These are phyloP conservation scores for Graphilbum fragrans DNA, from an alignment of 2,329 filamentous ascomycete species.

Conservation along the genomic window DNA sequence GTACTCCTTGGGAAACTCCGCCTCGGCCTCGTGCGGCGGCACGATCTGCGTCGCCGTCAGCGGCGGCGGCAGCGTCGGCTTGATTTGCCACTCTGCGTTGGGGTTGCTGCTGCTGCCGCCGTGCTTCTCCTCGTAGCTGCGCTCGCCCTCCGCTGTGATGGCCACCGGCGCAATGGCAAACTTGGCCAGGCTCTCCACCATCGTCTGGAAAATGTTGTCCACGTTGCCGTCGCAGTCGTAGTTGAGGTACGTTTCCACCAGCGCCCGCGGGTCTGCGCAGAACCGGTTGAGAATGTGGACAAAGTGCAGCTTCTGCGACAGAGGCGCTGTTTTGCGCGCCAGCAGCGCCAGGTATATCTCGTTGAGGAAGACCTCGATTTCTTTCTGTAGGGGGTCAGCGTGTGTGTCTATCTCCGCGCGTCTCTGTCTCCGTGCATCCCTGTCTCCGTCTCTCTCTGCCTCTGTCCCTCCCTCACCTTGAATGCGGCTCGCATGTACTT, in stretches of 20 bases:
- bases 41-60: constrained; percentile 68
- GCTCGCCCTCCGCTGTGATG: constrained; percentile 66
- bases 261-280: constrained; percentile 70
- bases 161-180: constrained; percentile 70
- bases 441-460: no score
- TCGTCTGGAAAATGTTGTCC: constrained; percentile 92
- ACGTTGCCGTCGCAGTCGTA: constrained; percentile 94
- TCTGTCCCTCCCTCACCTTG: no score
- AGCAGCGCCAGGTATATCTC: constrained; percentile 92
- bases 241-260: constrained; percentile 95
- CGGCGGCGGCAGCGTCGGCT: constrained; percentile 74
- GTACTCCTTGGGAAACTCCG: constrained; percentile 77
- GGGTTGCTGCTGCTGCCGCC: constrained; percentile 23
- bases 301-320: constrained; percentile 87
- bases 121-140: constrained; percentile 72
- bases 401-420: background rate
- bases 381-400: constrained; percentile 48
- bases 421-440: no score
- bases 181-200: constrained; percentile 87
- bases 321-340: constrained; percentile 73
- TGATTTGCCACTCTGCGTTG: constrained; percentile 67
- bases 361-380: constrained; percentile 94
- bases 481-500: constrained; percentile 87
- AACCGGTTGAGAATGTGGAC: constrained; percentile 75
- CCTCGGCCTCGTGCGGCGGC: constrained; percentile 45